Conservation (phyloP, 805 yeast species). For the Hanseniaspora singularis region DNA sequence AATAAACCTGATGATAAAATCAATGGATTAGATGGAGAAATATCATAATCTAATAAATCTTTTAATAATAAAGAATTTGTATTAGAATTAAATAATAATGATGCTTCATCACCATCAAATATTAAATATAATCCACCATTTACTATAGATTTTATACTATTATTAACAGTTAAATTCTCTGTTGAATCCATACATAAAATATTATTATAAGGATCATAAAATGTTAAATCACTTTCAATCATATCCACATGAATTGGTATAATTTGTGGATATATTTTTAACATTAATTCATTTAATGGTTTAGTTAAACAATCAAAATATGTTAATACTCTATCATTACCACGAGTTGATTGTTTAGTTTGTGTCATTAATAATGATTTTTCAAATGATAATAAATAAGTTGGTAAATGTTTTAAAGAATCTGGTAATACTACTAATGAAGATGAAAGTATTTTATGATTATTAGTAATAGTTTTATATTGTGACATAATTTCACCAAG, state of each 20-base stretch:
- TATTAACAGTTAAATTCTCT: slow-evolving; percentile 33
- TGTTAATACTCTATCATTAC: slow-evolving; percentile 49
- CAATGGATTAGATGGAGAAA: slow-evolving; percentile 19
- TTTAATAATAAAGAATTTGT: slow-evolving; percentile 54
- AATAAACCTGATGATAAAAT: slow-evolving; percentile 34
- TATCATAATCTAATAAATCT: slow-evolving; percentile 61
- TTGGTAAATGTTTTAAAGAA: slow-evolving; percentile 58
- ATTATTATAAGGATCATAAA: slow-evolving; percentile 33
- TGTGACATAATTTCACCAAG: slow-evolving; percentile 45
- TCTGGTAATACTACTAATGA: slow-evolving; percentile 73
- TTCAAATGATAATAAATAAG: slow-evolving; percentile 53
- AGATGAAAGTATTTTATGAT: slow-evolving; percentile 30
- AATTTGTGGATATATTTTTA: slow-evolving; percentile 68
- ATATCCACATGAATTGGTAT: slow-evolving; percentile 56
- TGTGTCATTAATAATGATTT: slow-evolving; percentile 51
- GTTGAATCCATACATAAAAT: slow-evolving; percentile 38
- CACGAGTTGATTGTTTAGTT: slow-evolving; percentile 30
- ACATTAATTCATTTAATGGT: slow-evolving; percentile 44
- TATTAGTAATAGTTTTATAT: slow-evolving; percentile 40
- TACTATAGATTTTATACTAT: slow-evolving; percentile 30
- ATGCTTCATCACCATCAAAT: slow-evolving; percentile 52
- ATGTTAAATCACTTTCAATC: slow-evolving; percentile 42
- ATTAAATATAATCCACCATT: slow-evolving; percentile 69
- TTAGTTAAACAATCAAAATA: slow-evolving; percentile 36
- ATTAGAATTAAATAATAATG: slow-evolving; percentile 57